Base-by-base conservation (phyloP, 2,329 filamentous ascomycete genomes). In the Calonectria fujianensis region DNA sequence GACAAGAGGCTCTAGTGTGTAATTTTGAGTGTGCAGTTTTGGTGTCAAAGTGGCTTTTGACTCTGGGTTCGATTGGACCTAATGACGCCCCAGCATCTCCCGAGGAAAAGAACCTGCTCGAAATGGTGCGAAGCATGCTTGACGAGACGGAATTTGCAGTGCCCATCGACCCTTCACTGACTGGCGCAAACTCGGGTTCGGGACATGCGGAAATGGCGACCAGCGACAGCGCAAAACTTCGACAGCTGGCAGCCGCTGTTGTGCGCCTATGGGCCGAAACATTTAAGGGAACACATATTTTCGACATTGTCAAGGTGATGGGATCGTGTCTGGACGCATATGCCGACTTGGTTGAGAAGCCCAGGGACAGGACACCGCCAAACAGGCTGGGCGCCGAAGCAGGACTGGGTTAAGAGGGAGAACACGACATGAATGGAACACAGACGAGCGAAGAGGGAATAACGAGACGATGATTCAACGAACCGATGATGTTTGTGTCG, bases 141-240 rank as follows among this genome's bases (percentile, higher is more conserved):
- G 90, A 92, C 77, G 91, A 93, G 82, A 92, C 91, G 0, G 90
- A 92, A 77, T 92, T 92, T 76, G 90, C 90, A 9, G 90, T 92
- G 5, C 90, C 90, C 1, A 88, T 91, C 54, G 90, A 92, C 65
- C 89, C 90, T 4, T 90, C 89, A 3, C 84, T 91, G 20, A 85
- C 87, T 0, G 87, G 85, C 7, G 83, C 82, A 24, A 82, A 82
- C 20, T 82, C 83, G 50, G 84, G 82, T 10, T 70, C 75, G 81
- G 86, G 78, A 76, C 86, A 76, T 82, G 84, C 85, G 75, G 89
- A 90, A 61, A 83, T 86, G 51, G 85, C 85, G 27, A 83, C 86
- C 14, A 89, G 85, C 69, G 90, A 92, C 76, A 85, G 86, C 50
- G 84, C 86, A 24, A 90, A 89, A 79, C 82, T 92, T 64, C 86